A percentile compares a stretch with the other conserved stretches of the same genome.
Conservation (phyloP, 805 yeast species). For the Scheffersomyces coipomensis region DNA sequence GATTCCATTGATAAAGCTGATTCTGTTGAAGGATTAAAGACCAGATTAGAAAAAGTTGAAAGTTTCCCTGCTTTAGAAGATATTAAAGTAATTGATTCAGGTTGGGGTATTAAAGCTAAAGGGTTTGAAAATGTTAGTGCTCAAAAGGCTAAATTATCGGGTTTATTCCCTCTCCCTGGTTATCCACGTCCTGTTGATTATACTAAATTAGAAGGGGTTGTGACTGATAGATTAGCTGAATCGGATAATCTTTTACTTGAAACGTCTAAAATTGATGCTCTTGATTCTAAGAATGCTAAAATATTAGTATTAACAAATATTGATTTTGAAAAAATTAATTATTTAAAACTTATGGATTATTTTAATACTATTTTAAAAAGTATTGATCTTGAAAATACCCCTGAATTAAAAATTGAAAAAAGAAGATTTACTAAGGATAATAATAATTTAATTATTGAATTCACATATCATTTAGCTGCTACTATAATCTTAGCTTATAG, state of each 20-base stretch:
- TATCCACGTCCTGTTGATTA: constrained; percentile 46
- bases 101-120: constrained; percentile 71
- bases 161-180: constrained; percentile 76
- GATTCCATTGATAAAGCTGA: not conserved
- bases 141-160: constrained; percentile 74
- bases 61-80: constrained; percentile 47
- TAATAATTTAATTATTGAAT: constrained; percentile 46
- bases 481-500: constrained; percentile 51
- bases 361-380: constrained; percentile 45
- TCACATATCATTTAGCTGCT: constrained; percentile 51
- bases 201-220: constrained; percentile 39
- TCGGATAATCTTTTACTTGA: constrained; percentile 31
- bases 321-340: constrained; percentile 31
- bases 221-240: constrained; percentile 30
- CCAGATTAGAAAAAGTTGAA: constrained; percentile 1
- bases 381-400: constrained; percentile 37
- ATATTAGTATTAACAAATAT: constrained; percentile 28
- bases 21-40: not conserved
- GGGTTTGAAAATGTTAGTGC: constrained; percentile 76
- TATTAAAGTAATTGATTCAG: constrained; percentile 47
- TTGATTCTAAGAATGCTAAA: constrained; percentile 33
- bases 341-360: constrained; percentile 40
- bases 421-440: constrained; percentile 37
- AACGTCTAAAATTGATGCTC: constrained; percentile 36
- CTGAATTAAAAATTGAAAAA: constrained; percentile 26